Evolutionary conservation across 805 yeast genomes (phyloP), one percentile per base, ranked within the genome.

Genomic region (Wickerhamiella slavikovae): DNA sequence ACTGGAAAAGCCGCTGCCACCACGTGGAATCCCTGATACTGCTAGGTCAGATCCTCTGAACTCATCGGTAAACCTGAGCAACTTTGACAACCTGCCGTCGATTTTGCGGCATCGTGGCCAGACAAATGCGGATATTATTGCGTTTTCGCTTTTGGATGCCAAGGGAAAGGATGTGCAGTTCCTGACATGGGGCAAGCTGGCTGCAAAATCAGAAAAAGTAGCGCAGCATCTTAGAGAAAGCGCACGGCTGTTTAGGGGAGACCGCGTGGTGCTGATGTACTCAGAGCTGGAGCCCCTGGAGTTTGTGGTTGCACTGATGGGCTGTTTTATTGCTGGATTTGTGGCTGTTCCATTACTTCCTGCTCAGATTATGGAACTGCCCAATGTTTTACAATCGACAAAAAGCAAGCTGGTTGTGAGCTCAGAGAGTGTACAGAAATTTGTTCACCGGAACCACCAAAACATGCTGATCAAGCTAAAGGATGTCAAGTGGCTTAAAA

Each of bases 291-390:
- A 89, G 49, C 70, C 78, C 2, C 63, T 77, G 9, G 96, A 89
- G 38, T 85, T 83, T 47, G 66, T 78, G 0, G 67, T 77, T 1
- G 91, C 96, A 0, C 49, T 89, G 14, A 65, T 80, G 48, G 98
- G 94, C 5, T 83, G 95, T 46, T 78, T 85, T 39, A 57, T 85
- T 33, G 92, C 95, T 1, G 93, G 93, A 2, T 75, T 80, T 27
- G 83, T 89, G 2, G 96, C 96, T 0, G 85, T 89, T 4, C 98
- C 98, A 0, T 69, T 89, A 24, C 77, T 77, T 31, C 71, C 80
- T 34, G 76, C 71, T 31, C 43, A 43, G 15, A 32, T 39, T 5
- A 24, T 19, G 1, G 34, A 29, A 5, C 30, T 34, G 14, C 28
- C 29, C 20, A 21, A 30, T 10, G 27, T 30, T 10, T 27, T 42